A percentile compares a stretch with the other conserved stretches of the same genome.
phyloP scores from a whole-genome alignment of 1,284 basidiomycete species.

The Cryptococcus sp. region DNA sequence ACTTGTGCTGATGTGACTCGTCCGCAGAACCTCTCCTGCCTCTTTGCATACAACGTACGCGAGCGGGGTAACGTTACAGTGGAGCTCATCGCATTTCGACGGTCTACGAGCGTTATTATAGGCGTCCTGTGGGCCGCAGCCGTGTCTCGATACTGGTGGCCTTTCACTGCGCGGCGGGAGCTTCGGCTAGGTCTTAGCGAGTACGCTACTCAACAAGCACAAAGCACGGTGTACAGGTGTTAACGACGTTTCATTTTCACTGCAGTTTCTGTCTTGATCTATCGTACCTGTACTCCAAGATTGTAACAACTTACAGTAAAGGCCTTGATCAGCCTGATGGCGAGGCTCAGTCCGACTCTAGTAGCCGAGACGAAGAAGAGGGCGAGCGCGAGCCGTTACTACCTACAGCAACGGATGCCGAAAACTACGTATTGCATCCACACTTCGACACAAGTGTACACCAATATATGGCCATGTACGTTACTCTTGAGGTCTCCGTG shows the following conservation, averaged over 20 bases:
- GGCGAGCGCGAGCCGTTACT: constrained; percentile 16
- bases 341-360: neutral
- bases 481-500: constrained; percentile 10
- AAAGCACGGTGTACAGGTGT: neutral
- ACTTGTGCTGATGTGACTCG: constrained; percentile 1
- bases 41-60: constrained; percentile 82
- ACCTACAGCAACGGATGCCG: neutral
- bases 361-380: constrained; percentile 2
- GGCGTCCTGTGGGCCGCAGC: constrained; percentile 88
- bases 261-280: constrained; percentile 52
- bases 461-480: constrained; percentile 87
- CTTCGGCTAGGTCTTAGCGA: constrained; percentile 81
- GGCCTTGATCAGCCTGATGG: constrained; percentile 19
- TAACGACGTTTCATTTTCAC: neutral
- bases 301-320: constrained; percentile 45
- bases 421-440: constrained; percentile 12
- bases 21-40: constrained; percentile 83
- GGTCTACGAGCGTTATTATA: constrained; percentile 76
- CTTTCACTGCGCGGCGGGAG: constrained; percentile 85
- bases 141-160: constrained; percentile 91
- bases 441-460: constrained; percentile 57
- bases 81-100: constrained; percentile 69
- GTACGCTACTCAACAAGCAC: constrained; percentile 56
- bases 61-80: constrained; percentile 62
- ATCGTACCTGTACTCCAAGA: constrained; percentile 53